Evolutionary conservation across 768 basidiomycete species (phyloP), one percentile per base, ranked within the genome.

Genomic region (Podaxis sp.): DNA sequence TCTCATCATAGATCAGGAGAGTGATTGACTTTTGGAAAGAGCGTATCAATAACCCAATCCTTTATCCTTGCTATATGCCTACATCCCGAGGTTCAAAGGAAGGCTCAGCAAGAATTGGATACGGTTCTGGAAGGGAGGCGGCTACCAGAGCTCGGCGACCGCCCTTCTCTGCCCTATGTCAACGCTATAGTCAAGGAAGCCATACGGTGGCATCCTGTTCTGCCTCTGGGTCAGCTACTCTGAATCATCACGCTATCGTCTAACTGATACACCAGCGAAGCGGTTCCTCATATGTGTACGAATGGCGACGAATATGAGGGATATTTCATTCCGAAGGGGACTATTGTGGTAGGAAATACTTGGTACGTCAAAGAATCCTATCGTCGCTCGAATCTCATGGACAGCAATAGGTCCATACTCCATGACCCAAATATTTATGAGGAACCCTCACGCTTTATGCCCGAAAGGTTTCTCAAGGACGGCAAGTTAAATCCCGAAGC

Each of bases 141-240:
- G 8, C 19, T 46, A 19, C 44, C 44, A 19, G 44, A 46, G 17
- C 44, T 46, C n/a, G 22, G 19, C 15, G 79, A 80, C 58, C 53
- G 71, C 42, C 60, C 59, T 8, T 59, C 61, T 26, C 68, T 83
- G 9, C 78, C 76, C 2, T 83, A 79, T 58, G 60, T 79, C 22
- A 71, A 76, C 30, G 72, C 72, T 1, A 63, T 79, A 9, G 49
- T 79, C 22, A 72, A 75, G 56, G 79, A 80, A 55, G 54, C 64
- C 0, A 54, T 63, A 8, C 61, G 71, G 28, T 71, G 72, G 73
- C 53, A 65, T 22, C 63, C 52, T 24, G 69, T 68, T 1, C 63
- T 59, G 15, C 67, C 67, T 5, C 30, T 65, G 7, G 67, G 67
- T 67, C 19, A 7, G 44, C 28, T 13, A 22, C 15, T 28, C 48